Conservation (phyloP, 495 filamentous ascomycete genomes). For the Penicillium canescens region DNA sequence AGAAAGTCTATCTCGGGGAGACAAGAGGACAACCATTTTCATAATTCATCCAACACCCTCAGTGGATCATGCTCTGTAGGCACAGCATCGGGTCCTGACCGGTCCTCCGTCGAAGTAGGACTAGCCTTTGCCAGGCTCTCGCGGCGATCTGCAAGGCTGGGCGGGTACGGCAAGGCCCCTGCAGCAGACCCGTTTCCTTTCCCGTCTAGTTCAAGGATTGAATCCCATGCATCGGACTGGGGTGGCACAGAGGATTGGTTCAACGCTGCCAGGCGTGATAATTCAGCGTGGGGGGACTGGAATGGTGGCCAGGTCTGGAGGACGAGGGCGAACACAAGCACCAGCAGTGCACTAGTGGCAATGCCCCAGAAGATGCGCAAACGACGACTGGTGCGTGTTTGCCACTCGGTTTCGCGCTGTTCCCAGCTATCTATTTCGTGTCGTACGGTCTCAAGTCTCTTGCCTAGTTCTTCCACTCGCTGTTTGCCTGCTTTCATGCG, state of each 20-base stretch:
- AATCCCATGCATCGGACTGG: constrained; percentile 10
- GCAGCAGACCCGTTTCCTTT: background rate
- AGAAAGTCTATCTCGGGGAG: background rate
- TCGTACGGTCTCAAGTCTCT: constrained; percentile 64
- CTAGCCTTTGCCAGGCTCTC: constrained; percentile 13
- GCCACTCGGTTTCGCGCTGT: constrained; percentile 69
- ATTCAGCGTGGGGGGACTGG: background rate
- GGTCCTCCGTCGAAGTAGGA: constrained; percentile 3
- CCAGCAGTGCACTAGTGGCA: constrained; percentile 34
- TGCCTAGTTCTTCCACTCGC: constrained; percentile 63
- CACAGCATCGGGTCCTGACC: background rate
- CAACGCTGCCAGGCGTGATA: background rate
- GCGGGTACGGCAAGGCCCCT: constrained; percentile 17
- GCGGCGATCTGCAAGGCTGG: constrained; percentile 20
- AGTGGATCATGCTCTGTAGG: constrained; percentile 29
- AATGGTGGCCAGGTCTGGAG: constrained; percentile 30
- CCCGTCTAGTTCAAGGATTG: background rate
- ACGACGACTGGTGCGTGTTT: constrained; percentile 63
- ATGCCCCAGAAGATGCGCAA: constrained; percentile 63
- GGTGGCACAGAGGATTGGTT: constrained; percentile 5
- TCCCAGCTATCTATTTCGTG: constrained; percentile 70
- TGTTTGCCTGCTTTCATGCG: constrained; percentile 64
- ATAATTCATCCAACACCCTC: constrained; percentile 38
- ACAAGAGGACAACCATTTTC: constrained; percentile 7
- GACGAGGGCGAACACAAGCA: constrained; percentile 46